These are phyloP conservation scores for Leonotis leonurus DNA, from an alignment of 257 asterid species.

Conservation along the genomic window DNA sequence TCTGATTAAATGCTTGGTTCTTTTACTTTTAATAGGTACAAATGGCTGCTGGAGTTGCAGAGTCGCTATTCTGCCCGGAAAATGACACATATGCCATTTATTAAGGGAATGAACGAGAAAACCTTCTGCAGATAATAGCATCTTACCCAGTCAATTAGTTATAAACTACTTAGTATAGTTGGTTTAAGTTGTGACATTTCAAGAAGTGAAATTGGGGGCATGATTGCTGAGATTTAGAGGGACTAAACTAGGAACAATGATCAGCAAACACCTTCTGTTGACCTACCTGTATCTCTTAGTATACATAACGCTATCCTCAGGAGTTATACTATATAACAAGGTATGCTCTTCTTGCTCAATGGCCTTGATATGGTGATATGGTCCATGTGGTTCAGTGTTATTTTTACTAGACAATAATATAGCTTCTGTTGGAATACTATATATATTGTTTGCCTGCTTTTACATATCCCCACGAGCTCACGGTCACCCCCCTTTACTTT, in stretches of 20 bases:
- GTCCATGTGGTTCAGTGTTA: background rate
- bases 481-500: background rate
- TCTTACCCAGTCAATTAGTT: conserved; percentile 19
- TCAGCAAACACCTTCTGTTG: conserved; percentile 73
- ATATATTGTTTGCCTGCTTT: conserved; percentile 5
- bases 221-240: conserved; percentile 26
- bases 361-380: background rate
- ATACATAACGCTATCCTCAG: conserved; percentile 76
- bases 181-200: conserved; percentile 9
- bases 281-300: conserved; percentile 76
- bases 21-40: conserved; percentile 21
- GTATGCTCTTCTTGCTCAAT: conserved; percentile 25
- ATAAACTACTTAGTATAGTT: conserved; percentile 6
- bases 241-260: conserved; percentile 37
- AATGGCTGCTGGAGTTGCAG: conserved; percentile 13
- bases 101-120: conserved; percentile 22
- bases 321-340: conserved; percentile 94
- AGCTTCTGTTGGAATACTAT: conserved; percentile 9
- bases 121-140: conserved; percentile 16
- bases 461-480: background rate
- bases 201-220: conserved; percentile 23
- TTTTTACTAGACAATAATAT: background rate
- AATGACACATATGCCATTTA: conserved; percentile 11
- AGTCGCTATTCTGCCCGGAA: conserved; percentile 18
- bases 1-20: conserved; percentile 1